Evolutionary conservation across 2,329 filamentous ascomycete genomes (phyloP).

Genomic region (Aphanoascus verrucosus): DNA sequence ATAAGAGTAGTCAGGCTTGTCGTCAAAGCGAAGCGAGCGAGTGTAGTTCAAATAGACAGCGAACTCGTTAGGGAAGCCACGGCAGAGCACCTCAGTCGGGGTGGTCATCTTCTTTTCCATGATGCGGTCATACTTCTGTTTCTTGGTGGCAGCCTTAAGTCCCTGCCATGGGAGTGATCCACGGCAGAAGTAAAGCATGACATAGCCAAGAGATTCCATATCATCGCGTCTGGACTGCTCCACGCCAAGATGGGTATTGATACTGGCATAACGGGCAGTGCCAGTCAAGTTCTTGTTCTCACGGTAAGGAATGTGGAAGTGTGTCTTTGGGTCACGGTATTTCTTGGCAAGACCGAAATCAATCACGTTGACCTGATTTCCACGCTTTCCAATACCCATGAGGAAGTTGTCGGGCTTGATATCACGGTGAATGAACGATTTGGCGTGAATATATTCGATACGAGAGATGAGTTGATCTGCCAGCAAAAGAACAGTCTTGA

Average conservation of each 20-base stretch:
- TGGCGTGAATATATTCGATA: conserved; percentile 99
- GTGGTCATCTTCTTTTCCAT: conserved; percentile 99
- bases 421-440: conserved; percentile 98
- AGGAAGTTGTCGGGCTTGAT: conserved; percentile 99
- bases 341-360: conserved; percentile 99
- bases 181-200: conserved; percentile 99
- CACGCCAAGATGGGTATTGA: conserved; percentile 97
- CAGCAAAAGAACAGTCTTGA: conserved; percentile 93
- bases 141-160: conserved; percentile 95
- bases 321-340: conserved; percentile 98
- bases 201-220: conserved; percentile 97
- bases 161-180: conserved; percentile 98
- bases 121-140: conserved; percentile 99
- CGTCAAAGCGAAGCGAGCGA: conserved; percentile 93
- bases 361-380: conserved; percentile 98
- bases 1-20: conserved; percentile 99
- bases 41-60: conserved; percentile 99
- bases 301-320: conserved; percentile 98
- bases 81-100: conserved; percentile 94
- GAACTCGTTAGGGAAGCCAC: conserved; percentile 98
- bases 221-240: conserved; percentile 98
- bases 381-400: conserved; percentile 98
- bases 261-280: conserved; percentile 94
- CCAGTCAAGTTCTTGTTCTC: conserved; percentile 99
- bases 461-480: conserved; percentile 98